Base-by-base conservation (phyloP, 768 basidiomycete genomes). In the Serendipita sp. region DNA sequence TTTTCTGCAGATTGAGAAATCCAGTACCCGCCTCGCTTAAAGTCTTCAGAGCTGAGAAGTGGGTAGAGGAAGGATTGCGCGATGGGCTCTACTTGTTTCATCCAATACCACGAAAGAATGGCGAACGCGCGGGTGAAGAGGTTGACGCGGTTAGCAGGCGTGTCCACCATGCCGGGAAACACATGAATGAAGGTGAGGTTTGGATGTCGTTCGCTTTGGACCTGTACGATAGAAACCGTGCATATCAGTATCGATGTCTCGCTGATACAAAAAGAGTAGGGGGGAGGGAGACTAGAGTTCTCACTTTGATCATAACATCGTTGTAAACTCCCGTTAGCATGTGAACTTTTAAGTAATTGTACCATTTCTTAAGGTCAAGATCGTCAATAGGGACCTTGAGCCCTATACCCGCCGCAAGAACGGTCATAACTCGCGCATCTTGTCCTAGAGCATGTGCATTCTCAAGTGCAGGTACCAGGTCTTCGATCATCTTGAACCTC, bases 401-500 rank as follows among this genome's bases (percentile, higher is more conserved):
- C 3, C 76, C 77, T 0, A 74, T 69, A 3, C 71, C 76, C 0
- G 76, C 73, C 2, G 69, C 72, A 30, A 82, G 68, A 0, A 83
- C 74, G 2, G 77, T 77, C 70, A 83, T 70, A 16, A 78, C 80
- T 63, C 78, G 78, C 23, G 77, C 80, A 62, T 81, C 78, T 66
- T 83, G 79, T 2, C 78, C 79, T 0, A 70, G 74, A 2, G 76
- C 77, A 48, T 73, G 74, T 7, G 81, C 81, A 30, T 72, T 76
- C 64, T 72, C 71, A 45, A 84, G 67, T 0, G 75, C 69, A 1
- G 80, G 80, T 15, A 79, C 52, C 3, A 83, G 71, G 28, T 80
- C 79, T n/a, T 74, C 65, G 2, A 77, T 74, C 68, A 83, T 81
- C 66, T 75, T 76, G 79, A 77, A 81, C 44, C 82, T 71, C 28